These are phyloP conservation scores for Nicotiana tomentosiformis DNA, from an alignment of 257 asterid genomes.

Conservation along the genomic window DNA sequence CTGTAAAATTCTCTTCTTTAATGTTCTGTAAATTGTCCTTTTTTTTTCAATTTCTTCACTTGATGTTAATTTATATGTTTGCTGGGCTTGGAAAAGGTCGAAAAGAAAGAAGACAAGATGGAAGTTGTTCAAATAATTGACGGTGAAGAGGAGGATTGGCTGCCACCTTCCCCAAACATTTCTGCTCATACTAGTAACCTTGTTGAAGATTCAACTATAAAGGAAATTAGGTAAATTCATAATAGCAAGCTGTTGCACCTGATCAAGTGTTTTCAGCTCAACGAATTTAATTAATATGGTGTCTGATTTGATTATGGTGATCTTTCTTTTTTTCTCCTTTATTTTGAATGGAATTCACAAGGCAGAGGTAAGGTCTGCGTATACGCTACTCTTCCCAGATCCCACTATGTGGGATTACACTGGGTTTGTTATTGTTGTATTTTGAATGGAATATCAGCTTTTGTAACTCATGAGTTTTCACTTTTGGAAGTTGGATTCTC, in stretches of 20 bases:
- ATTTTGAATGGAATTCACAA: neutral
- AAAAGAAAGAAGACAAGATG: conserved; percentile 30
- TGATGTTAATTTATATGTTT: conserved; percentile 5
- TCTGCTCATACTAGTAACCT: conserved; percentile 14
- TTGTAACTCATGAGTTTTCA: neutral
- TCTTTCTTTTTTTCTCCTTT: neutral
- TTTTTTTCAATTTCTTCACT: neutral
- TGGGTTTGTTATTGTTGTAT: neutral
- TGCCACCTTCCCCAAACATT: conserved; percentile 68
- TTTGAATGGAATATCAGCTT: neutral
- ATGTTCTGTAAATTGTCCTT: neutral
- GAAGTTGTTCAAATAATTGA: conserved; percentile 29
- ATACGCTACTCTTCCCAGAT: too few species aligned
- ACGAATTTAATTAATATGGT: neutral
- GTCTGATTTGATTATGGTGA: neutral
- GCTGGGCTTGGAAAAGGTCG: conserved; percentile 29
- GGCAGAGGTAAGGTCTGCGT: too few species aligned
- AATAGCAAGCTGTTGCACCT: too few species aligned
- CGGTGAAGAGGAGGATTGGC: conserved; percentile 80
- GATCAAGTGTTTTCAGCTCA: neutral
- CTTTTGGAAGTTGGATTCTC: neutral
- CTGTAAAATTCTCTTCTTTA: conserved; percentile 23
- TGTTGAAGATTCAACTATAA: conserved; percentile 62
- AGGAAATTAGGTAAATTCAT: conserved; percentile 62
- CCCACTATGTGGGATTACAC: too few species aligned